phyloP scores from a whole-genome alignment of 2,329 filamentous ascomycete species.

The Curvularia sp. region DNA sequence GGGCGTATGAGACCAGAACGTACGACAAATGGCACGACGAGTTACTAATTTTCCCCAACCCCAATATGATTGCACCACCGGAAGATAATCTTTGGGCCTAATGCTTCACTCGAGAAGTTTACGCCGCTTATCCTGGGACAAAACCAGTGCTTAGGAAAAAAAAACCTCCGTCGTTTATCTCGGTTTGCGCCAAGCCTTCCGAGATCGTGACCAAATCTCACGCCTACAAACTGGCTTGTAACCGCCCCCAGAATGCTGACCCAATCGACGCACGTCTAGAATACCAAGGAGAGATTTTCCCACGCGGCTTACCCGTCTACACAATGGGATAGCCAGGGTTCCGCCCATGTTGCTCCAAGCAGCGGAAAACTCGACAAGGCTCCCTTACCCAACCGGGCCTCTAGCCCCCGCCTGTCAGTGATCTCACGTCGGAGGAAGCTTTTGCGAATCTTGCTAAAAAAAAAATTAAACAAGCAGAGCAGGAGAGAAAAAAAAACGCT shows the following conservation, averaged over 20 bases:
- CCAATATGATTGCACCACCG: not conserved
- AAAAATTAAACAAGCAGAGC: not conserved
- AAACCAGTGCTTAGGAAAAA: not conserved
- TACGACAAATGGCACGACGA: conserved; percentile 17
- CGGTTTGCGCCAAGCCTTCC: not conserved
- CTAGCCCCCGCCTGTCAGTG: conserved; percentile 17
- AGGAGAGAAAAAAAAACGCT: conserved; percentile 8
- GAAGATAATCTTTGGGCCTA: conserved; percentile 7
- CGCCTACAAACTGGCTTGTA: too few species aligned
- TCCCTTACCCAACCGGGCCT: conserved; percentile 13
- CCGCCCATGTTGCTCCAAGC: not conserved
- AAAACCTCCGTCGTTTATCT: not conserved
- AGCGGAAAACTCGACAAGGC: conserved; percentile 10
- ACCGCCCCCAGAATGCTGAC: not conserved
- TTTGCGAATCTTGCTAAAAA: conserved; percentile 17
- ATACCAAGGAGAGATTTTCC: not conserved
- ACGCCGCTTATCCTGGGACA: not conserved
- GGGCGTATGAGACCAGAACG: conserved; percentile 5
- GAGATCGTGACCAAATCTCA: not conserved
- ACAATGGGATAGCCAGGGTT: not conserved
- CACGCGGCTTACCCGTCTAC: not conserved
- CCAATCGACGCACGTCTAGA: conserved; percentile 1
- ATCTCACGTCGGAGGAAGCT: conserved; percentile 18
- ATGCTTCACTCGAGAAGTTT: not conserved
- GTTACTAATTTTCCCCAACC: not conserved